Percentiles rank a stretch among this genome's conserved stretches.
phyloP scores from a whole-genome alignment of 2,329 filamentous ascomycete genomes.

The Ascochyta koolunga region DNA sequence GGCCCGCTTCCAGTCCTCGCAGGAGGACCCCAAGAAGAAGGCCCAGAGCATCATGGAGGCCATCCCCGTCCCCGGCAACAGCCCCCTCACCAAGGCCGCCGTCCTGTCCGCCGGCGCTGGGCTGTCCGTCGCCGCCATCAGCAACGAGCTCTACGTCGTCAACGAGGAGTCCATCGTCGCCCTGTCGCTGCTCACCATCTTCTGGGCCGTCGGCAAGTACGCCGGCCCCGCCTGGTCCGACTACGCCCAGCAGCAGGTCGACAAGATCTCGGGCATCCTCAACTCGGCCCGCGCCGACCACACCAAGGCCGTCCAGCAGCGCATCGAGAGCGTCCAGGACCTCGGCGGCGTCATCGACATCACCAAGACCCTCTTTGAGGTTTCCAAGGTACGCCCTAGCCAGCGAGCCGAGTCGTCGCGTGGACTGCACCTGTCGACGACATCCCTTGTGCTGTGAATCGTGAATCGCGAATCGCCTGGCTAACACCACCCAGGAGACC shows the following conservation, averaged over 20 bases:
- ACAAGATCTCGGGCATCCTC: constrained; percentile 93
- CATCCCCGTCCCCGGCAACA: constrained; percentile 91
- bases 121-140: constrained; percentile 91
- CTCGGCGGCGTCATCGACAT: constrained; percentile 93
- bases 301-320: constrained; percentile 90
- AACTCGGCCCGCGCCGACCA: constrained; percentile 94
- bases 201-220: constrained; percentile 90
- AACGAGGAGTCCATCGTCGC: constrained; percentile 98
- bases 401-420: too few relatives aligned
- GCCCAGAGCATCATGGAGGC: constrained; percentile 93
- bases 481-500: constrained; percentile 73
- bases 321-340: constrained; percentile 94
- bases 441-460: too few relatives aligned
- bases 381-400: constrained; percentile 91
- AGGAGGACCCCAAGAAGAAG: constrained; percentile 93
- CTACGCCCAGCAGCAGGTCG: constrained; percentile 87
- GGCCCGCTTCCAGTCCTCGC: constrained; percentile 75
- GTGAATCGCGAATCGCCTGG: too few relatives aligned
- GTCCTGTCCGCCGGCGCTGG: constrained; percentile 93
- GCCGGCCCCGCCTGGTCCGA: constrained; percentile 89
- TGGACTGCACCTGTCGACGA: too few relatives aligned
- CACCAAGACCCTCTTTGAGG: constrained; percentile 95
- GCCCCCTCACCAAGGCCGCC: constrained; percentile 91
- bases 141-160: constrained; percentile 99
- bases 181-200: constrained; percentile 90